Base-by-base conservation (phyloP, 257 asterid species). In the Forsythia viridissima region DNA sequence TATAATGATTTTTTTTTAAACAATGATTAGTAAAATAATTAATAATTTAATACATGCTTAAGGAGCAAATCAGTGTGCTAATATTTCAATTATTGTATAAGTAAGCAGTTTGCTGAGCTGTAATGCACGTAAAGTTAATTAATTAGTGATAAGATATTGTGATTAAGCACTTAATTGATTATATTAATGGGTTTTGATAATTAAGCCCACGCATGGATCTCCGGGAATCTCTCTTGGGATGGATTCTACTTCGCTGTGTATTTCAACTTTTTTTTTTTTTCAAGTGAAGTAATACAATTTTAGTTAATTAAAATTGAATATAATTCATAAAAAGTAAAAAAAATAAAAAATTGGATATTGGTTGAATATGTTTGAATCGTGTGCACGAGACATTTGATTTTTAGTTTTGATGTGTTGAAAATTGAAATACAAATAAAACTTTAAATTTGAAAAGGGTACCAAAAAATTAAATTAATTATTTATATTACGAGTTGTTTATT, bases 41-140 rank as follows among this genome's bases (percentile, higher is more conserved):
- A 16, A 16, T 55, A n/a, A n/a, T 3, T 57, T n/a, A 57, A 57
- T 57, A 20, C 30, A n/a, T 57, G 66, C 66, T 57, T 20, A 57
- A n/a, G 34, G 9, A 57, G 66, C 66, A 57, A 57, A n/a, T 57
- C 34, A 57, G 66, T 7, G 66, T n/a, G 66, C 18, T 57, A 57
- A 57, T 57, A 5, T 57, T 57, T n/a, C 34, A 57, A 57, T 57
- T 57, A 57, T 57, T 24, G 38, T 61, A 24, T 9, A 61, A 61
- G 2, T 0, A 61, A 8, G 38, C 16, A 61, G 69, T 61, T 12
- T 3, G 18, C 38, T 61, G 69, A 61, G 69, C 69, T 61, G 69
- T 61, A 61, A 24, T 61, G 69, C 69, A 61, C 69, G 69, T 61
- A 61, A 61, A 61, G 69, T 21, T 61, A 20, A 61, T 61, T 61